A percentile compares a stretch with the other conserved stretches of the same genome.
Conservation (phyloP, 2,329 filamentous ascomycete genomes). For the Phaeosphaeriaceae sp. region DNA sequence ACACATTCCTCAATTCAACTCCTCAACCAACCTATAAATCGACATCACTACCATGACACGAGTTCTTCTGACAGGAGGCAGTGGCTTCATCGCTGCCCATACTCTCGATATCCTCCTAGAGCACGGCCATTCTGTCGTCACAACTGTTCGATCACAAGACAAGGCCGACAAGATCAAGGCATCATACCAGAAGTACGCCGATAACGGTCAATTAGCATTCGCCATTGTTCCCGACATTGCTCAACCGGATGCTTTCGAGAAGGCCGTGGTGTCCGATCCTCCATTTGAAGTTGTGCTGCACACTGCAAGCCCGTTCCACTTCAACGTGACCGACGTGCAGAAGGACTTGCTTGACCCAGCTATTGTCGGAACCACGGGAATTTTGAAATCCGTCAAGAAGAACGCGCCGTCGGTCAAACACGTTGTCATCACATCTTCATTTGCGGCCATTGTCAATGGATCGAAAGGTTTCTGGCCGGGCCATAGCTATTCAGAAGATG, state of each 20-base stretch:
- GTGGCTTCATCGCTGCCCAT: conserved; percentile 71
- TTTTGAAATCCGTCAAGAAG: conserved; percentile 67
- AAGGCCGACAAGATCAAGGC: conserved; percentile 68
- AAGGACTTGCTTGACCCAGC: conserved; percentile 68
- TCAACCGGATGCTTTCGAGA: conserved; percentile 69
- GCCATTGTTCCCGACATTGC: conserved; percentile 77
- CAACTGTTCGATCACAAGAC: conserved; percentile 66
- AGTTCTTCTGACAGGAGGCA: conserved; percentile 59
- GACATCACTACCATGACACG: conserved; percentile 40
- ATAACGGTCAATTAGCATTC: conserved; percentile 67
- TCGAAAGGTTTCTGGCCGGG: conserved; percentile 59
- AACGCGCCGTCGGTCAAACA: conserved; percentile 71
- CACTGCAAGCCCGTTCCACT: conserved; percentile 68
- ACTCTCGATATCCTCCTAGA: conserved; percentile 66
- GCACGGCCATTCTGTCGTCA: conserved; percentile 65
- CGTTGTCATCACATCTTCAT: conserved; percentile 74
- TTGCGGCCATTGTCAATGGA: conserved; percentile 68
- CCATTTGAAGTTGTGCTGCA: conserved; percentile 72
- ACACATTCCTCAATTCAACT: neutral
- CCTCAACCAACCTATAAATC: neutral
- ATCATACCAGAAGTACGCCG: conserved; percentile 56
- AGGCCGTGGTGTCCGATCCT: conserved; percentile 65
- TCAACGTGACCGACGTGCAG: conserved; percentile 75
- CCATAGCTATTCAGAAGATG: conserved; percentile 60
- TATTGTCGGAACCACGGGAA: conserved; percentile 68